These are phyloP conservation scores for Acacia acuminata DNA, from an alignment of 306 rosid genomes.

Conservation along the genomic window DNA sequence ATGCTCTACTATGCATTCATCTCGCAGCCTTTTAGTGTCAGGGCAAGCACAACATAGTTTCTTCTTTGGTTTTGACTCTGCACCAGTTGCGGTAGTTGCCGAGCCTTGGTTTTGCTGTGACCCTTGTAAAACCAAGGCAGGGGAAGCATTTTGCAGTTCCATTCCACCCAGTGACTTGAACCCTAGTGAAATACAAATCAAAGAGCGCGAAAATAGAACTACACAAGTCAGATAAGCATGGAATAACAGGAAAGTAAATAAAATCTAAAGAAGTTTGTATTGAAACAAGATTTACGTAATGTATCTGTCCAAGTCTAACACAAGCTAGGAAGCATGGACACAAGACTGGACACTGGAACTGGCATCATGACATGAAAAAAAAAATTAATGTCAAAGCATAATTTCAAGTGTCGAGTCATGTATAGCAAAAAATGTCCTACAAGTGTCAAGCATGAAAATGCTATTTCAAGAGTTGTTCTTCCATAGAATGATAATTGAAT, in stretches of 20 bases:
- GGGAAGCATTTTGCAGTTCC: slow-evolving; percentile 42
- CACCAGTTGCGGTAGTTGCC: slow-evolving; percentile 6
- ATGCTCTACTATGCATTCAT: slow-evolving; percentile 89
- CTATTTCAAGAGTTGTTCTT: not conserved
- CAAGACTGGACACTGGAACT: not conserved
- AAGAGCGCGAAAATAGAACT: not conserved
- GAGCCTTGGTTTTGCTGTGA: slow-evolving; percentile 36
- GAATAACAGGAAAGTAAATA: not conserved
- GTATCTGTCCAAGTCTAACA: not conserved
- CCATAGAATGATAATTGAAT: too few relatives aligned
- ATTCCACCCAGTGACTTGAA: slow-evolving; percentile 32
- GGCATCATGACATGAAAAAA: not conserved
- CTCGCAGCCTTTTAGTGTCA: slow-evolving; percentile 70
- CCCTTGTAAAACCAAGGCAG: slow-evolving; percentile 28
- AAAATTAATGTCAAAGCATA: not conserved
- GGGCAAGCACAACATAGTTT: slow-evolving; percentile 89
- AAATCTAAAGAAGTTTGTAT: not conserved
- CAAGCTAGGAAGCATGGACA: not conserved
- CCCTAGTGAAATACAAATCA: slow-evolving; percentile 38
- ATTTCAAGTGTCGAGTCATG: not conserved
- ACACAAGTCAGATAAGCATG: not conserved
- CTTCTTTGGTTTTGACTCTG: slow-evolving; percentile 71
- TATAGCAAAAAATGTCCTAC: not conserved
- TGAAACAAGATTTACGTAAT: not conserved
- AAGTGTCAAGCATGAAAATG: not conserved